Conservation (phyloP, 371 early-diverging fungal species). For the Rhizomucor pusillus region DNA sequence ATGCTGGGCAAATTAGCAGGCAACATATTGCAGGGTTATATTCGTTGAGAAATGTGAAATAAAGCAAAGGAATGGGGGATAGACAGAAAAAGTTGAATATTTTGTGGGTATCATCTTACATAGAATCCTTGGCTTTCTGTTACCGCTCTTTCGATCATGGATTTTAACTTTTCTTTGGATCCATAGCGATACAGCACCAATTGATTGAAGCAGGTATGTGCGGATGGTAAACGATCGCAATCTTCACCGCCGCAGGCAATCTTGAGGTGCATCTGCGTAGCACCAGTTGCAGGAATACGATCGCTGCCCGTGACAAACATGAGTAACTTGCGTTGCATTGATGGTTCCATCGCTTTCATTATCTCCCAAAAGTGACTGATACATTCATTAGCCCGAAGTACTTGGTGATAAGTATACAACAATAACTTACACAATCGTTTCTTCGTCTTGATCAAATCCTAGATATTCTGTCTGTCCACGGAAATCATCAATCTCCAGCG, state of each 20-base stretch:
- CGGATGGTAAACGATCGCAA: conserved; percentile 75
- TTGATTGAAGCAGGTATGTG: conserved; percentile 98
- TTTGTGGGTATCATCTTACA: conserved; percentile 51
- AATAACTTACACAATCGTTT: conserved; percentile 51
- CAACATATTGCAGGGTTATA: conserved; percentile 59
- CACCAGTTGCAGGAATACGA: conserved; percentile 91
- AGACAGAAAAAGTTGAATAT: no score
- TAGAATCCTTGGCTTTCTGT: conserved; percentile 90
- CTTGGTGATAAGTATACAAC: no score
- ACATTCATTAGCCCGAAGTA: no score
- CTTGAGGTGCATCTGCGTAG: conserved; percentile 73
- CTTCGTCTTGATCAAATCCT: conserved; percentile 64
- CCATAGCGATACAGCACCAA: conserved; percentile 80
- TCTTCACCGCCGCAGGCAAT: conserved; percentile 79
- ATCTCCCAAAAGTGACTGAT: conserved; percentile 86
- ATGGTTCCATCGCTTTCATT: conserved; percentile 65
- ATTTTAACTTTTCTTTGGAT: conserved; percentile 72
- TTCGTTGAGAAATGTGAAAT: neutral
- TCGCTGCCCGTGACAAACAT: conserved; percentile 98
- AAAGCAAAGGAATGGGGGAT: no score
- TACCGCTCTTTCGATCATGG: conserved; percentile 84
- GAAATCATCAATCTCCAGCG: conserved; percentile 77
- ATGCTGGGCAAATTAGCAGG: conserved; percentile 59
- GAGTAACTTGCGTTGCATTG: conserved; percentile 78
- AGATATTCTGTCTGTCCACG: conserved; percentile 80